A percentile compares a stretch with the other conserved stretches of the same genome.
Conservation (phyloP, 345 rosid species). For the Mercurialis annua region DNA sequence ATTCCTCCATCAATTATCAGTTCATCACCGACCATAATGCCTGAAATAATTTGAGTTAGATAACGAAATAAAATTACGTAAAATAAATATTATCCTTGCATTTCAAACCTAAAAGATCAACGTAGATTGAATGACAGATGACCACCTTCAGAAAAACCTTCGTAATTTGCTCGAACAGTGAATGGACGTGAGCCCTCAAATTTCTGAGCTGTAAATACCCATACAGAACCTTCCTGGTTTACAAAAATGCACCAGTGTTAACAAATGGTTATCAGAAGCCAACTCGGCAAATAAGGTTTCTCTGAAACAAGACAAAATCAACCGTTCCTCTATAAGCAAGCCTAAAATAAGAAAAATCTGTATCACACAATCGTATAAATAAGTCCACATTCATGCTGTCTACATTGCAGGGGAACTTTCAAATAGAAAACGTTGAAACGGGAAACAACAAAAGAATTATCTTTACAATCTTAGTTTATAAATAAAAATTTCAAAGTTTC, state of each 20-base stretch:
- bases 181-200: slow-evolving; percentile 49
- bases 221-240: slow-evolving; percentile 56
- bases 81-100: slow-evolving; percentile 2
- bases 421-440: no score
- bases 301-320: not conserved
- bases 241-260: not conserved
- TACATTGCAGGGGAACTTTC: no score
- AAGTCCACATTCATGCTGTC: not conserved
- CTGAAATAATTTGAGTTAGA: slow-evolving; percentile 27
- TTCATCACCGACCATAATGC: slow-evolving; percentile 64
- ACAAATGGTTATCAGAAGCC: not conserved
- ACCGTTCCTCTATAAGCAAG: not conserved
- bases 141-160: slow-evolving; percentile 66
- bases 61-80: not conserved
- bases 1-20: slow-evolving; percentile 72
- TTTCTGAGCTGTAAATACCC: slow-evolving; percentile 54
- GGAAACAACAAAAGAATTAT: no score
- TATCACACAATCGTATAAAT: not conserved
- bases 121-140: not conserved
- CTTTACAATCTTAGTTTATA: no score
- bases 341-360: not conserved
- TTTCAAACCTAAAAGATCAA: not conserved
- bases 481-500: no score
- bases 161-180: slow-evolving; percentile 59
- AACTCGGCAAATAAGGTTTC: not conserved